Evolutionary conservation across 192 early-diverging fungal species (phyloP).

Genomic region (Coemansia sp.): DNA sequence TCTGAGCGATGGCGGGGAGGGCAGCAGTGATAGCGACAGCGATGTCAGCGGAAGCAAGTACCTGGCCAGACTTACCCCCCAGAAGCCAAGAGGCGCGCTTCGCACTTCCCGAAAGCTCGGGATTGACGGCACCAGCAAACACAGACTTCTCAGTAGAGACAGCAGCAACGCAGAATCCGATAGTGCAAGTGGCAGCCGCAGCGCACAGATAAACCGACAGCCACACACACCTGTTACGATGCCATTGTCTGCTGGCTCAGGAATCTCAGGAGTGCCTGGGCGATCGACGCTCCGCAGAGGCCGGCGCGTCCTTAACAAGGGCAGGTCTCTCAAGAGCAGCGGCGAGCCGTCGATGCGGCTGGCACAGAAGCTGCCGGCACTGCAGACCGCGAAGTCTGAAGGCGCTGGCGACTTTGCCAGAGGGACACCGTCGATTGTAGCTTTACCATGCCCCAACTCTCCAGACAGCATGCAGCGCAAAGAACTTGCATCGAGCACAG

Average conservation of each 20-base stretch:
- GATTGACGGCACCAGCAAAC: background rate
- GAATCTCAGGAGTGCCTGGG: conserved; percentile 4
- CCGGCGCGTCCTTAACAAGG: conserved; percentile 37
- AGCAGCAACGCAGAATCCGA: background rate
- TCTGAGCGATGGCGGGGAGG: conserved; percentile 17
- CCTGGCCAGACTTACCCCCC: conserved; percentile 19
- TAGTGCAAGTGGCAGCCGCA: background rate
- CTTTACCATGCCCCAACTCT: background rate
- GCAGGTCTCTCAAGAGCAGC: conserved; percentile 17
- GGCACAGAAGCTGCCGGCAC: background rate
- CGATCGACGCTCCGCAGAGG: conserved; percentile 43
- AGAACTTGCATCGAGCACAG: background rate
- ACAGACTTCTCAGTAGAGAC: background rate
- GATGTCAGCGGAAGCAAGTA: conserved; percentile 43
- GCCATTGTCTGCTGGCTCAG: conserved; percentile 1
- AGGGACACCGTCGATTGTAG: background rate
- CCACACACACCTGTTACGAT: background rate
- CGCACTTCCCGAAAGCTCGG: background rate
- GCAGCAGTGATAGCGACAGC: conserved; percentile 28
- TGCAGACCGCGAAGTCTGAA: background rate
- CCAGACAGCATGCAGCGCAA: background rate
- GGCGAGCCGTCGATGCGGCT: background rate
- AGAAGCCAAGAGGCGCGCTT: background rate
- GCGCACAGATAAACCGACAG: background rate
- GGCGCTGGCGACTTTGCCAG: background rate